Base-by-base conservation (phyloP, 139 green algal species). In the Chlamydomonas asymmetrica region DNA sequence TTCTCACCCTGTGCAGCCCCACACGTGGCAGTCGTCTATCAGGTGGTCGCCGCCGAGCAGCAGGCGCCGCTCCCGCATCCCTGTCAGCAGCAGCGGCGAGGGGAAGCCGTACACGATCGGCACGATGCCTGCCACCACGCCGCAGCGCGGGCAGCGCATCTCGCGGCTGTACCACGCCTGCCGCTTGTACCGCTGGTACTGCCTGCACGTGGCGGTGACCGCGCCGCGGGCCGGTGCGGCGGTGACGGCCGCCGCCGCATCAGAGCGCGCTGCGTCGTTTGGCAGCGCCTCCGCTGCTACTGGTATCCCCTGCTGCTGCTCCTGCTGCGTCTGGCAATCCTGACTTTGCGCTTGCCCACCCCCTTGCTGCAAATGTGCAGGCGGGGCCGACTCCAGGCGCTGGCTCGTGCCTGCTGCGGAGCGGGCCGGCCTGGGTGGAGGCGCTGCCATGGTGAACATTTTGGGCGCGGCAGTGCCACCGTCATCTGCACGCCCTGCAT, bases 31-130 rank as follows among this genome's bases (percentile, higher is more conserved):
- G 70, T 74, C 57, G 34, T 88, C 84, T 32, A 89, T 86, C 35
- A 89, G 66, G 43, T 89, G 80, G 41, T 89, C 84, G 0, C 84
- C 84, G 5, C 80, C 80, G 41, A 89, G 71, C 10, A 89, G 74
- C 3, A 89, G 62, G 32, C 78, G n/a, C 64, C 69, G 68, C 2
- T 25, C 5, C 9, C 32, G 31, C 76, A 84, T 82, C 16, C 74
- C 83, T 13, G 75, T 49, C 41, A 85, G 57, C 48, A 85, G 63
- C 29, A 52, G 29, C 0, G 41, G 32, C 16, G 60, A 75, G 25
- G 83, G 83, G 50, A 84, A 88, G 61, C 83, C 83, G 73, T 88
- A 88, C 63, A 88, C 62, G 31, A 88, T 74, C 9, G 83, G 83
- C 57, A 88, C 32, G 0, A 88, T 34, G 7, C 20, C 48, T 4